phyloP scores from a whole-genome alignment of 2,329 filamentous ascomycete species.

The Biscogniauxia marginata region DNA sequence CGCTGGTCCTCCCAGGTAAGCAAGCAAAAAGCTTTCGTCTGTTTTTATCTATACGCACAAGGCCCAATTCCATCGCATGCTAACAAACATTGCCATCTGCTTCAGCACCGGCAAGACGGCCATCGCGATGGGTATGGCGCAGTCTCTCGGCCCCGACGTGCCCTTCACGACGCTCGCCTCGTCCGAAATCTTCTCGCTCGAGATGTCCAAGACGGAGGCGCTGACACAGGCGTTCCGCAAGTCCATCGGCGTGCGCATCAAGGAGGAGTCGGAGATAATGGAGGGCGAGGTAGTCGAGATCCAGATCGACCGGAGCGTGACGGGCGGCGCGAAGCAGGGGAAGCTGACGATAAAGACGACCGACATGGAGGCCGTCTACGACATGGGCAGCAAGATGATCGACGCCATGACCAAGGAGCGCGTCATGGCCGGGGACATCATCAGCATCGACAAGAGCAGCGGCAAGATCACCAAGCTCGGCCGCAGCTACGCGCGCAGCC shows the following conservation, averaged over 20 bases:
- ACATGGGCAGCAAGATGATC: conserved; percentile 99
- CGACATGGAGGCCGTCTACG: conserved; percentile 99
- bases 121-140: conserved; percentile 98
- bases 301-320: conserved; percentile 95
- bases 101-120: conserved; percentile 93
- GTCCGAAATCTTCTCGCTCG: conserved; percentile 96
- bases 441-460: conserved; percentile 97
- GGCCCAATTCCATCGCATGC: not conserved
- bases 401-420: conserved; percentile 99
- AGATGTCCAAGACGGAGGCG: conserved; percentile 99
- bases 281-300: conserved; percentile 99
- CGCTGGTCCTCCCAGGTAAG: conserved; percentile 81
- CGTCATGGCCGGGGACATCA: conserved; percentile 97
- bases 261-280: conserved; percentile 98
- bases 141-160: conserved; percentile 89
- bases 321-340: conserved; percentile 94
- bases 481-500: conserved; percentile 87
- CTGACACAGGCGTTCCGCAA: conserved; percentile 98
- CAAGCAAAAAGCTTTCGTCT: too few species aligned
- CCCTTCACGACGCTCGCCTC: conserved; percentile 95
- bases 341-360: conserved; percentile 99
- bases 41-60: not conserved
- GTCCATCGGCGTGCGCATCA: conserved; percentile 96
- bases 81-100: conserved; percentile 12
- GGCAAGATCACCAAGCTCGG: conserved; percentile 98